phyloP scores from a whole-genome alignment of 768 basidiomycete species.

The Suillus decipiens region DNA sequence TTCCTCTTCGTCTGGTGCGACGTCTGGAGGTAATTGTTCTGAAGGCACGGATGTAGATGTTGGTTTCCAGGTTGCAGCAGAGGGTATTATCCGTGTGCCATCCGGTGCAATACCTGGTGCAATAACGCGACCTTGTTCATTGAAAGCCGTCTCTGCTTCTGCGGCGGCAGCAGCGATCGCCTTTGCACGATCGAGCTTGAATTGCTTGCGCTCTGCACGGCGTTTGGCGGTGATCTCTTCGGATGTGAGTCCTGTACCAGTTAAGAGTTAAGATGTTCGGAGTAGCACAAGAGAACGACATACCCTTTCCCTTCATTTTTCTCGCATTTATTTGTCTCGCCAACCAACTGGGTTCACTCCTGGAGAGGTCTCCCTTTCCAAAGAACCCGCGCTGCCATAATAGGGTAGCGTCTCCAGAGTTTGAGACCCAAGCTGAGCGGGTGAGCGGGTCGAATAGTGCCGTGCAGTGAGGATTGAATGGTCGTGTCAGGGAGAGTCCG shows the following conservation, averaged over 20 bases:
- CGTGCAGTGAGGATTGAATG: constrained; percentile 72
- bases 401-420: constrained; percentile 59
- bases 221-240: constrained; percentile 92
- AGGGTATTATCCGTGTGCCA: constrained; percentile 55
- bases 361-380: constrained; percentile 92
- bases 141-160: constrained; percentile 78
- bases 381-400: constrained; percentile 95
- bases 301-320: constrained; percentile 60
- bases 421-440: constrained; percentile 85
- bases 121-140: constrained; percentile 64
- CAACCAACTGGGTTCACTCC: constrained; percentile 95
- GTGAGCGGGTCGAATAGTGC: constrained; percentile 79
- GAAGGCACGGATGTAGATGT: constrained; percentile 27
- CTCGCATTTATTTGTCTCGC: constrained; percentile 70
- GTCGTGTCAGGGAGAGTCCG: constrained; percentile 56
- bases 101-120: constrained; percentile 58
- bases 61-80: constrained; percentile 80
- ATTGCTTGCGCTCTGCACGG: constrained; percentile 84
- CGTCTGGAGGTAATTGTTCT: constrained; percentile 24
- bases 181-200: constrained; percentile 88
- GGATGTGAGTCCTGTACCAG: constrained; percentile 67
- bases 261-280: background rate
- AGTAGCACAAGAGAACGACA: constrained; percentile 5
- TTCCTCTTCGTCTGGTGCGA: constrained; percentile 36
- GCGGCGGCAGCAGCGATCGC: constrained; percentile 83